Percentiles rank a stretch among this genome's conserved stretches.
phyloP scores from a whole-genome alignment of 495 filamentous ascomycete species.

The Aspergillus mulundensis region DNA sequence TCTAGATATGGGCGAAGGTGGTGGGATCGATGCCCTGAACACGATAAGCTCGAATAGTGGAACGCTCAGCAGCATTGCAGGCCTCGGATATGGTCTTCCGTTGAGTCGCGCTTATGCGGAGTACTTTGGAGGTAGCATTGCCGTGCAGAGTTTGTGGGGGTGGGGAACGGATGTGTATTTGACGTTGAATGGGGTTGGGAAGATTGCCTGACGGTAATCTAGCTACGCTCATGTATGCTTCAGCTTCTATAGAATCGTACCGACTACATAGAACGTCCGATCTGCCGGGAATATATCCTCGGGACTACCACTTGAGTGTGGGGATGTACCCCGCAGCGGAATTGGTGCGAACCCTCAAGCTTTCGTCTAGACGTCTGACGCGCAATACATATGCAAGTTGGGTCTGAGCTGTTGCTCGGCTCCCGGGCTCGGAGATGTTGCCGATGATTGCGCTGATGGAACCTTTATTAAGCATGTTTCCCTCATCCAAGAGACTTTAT shows the following conservation, averaged over 20 bases:
- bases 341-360: slow-evolving; percentile 1
- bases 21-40: slow-evolving; percentile 62
- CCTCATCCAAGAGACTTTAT: neutral
- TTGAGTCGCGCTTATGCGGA: slow-evolving; percentile 92
- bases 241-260: neutral
- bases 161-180: slow-evolving; percentile 89
- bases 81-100: slow-evolving; percentile 89
- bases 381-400: neutral
- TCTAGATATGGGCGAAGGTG: slow-evolving; percentile 42
- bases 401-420: neutral
- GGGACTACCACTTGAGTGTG: neutral
- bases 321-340: slow-evolving; percentile 5
- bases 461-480: neutral
- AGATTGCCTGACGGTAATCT: slow-evolving; percentile 31
- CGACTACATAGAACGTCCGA: neutral
- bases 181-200: slow-evolving; percentile 79
- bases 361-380: neutral
- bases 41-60: slow-evolving; percentile 65
- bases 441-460: neutral
- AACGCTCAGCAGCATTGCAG: slow-evolving; percentile 75
- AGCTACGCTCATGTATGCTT: neutral
- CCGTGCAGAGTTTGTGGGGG: slow-evolving; percentile 88
- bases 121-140: slow-evolving; percentile 96
- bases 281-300: neutral
- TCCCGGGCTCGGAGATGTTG: slow-evolving; percentile 6